These are phyloP conservation scores for Lactuca saligna DNA, from an alignment of 129 eudicot species.

Conservation along the genomic window DNA sequence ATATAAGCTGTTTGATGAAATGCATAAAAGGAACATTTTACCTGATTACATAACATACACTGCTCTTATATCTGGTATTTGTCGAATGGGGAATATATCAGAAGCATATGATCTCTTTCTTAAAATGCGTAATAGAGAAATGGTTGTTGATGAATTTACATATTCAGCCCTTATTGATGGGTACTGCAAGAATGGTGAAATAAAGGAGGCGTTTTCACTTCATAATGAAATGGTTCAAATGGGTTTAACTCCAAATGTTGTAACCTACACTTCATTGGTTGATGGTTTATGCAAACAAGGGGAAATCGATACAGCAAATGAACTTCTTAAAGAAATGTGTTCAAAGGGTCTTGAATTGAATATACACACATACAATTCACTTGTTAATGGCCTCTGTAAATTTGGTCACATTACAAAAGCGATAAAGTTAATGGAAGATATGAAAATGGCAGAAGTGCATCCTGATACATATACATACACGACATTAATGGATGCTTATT, in stretches of 20 bases:
- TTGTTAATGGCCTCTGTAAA: slow-evolving; percentile 88
- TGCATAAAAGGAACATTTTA: slow-evolving; percentile 50
- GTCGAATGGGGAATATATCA: slow-evolving; percentile 55
- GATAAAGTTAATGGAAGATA: slow-evolving; percentile 64
- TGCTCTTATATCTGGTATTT: slow-evolving; percentile 67
- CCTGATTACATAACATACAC: slow-evolving; percentile 77
- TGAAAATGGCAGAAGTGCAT: slow-evolving; percentile 62
- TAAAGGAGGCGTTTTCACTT: slow-evolving; percentile 70
- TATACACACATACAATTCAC: slow-evolving; percentile 75
- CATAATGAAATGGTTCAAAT: slow-evolving; percentile 81
- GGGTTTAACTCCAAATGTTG: slow-evolving; percentile 75
- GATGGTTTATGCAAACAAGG: slow-evolving; percentile 94
- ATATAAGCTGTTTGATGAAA: slow-evolving; percentile 54
- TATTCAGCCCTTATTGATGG: slow-evolving; percentile 85
- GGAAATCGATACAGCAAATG: slow-evolving; percentile 81
- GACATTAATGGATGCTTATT: slow-evolving; percentile 85
- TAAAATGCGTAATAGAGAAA: slow-evolving; percentile 57
- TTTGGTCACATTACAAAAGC: slow-evolving; percentile 67
- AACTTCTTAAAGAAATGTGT: slow-evolving; percentile 73
- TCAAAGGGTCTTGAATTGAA: slow-evolving; percentile 79
- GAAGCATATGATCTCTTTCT: slow-evolving; percentile 63
- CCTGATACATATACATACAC: slow-evolving; percentile 85
- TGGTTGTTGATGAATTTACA: slow-evolving; percentile 70
- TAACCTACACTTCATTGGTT: slow-evolving; percentile 81
- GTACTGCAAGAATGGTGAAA: slow-evolving; percentile 80